A percentile compares a stretch with the other conserved stretches of the same genome.
Conservation (phyloP, 176 grass and related monocot species). For the Cymbopogon citratus region DNA sequence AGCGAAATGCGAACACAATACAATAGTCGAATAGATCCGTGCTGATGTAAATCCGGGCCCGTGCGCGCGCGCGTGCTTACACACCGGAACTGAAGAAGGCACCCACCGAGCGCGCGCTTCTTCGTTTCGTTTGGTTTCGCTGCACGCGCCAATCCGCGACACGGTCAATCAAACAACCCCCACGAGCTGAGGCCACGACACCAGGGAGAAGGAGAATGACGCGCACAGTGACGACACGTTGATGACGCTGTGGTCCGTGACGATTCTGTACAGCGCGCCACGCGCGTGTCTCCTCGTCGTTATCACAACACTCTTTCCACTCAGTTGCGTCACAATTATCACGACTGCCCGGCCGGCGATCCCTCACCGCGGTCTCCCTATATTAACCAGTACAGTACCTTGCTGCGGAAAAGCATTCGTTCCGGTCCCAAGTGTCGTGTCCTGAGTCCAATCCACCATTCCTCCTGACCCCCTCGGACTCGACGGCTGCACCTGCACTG, state of each 20-base stretch:
- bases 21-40: neutral
- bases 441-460: neutral
- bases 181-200: neutral
- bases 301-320: neutral
- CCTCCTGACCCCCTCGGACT: neutral
- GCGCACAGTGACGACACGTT: neutral
- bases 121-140: no score
- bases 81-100: neutral
- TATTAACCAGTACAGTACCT: neutral
- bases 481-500: neutral
- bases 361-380: neutral
- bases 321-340: constrained; percentile 5
- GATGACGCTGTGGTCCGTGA: neutral
- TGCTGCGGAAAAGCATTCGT: neutral
- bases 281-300: neutral
- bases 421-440: no score
- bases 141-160: neutral
- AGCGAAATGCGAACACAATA: neutral
- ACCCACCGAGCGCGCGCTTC: neutral
- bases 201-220: neutral
- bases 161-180: neutral
- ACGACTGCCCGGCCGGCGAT: neutral
- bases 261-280: neutral
- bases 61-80: neutral
- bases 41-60: neutral